Conservation (phyloP, 1,139 yeast species). For the Arxiozyma telluris region DNA sequence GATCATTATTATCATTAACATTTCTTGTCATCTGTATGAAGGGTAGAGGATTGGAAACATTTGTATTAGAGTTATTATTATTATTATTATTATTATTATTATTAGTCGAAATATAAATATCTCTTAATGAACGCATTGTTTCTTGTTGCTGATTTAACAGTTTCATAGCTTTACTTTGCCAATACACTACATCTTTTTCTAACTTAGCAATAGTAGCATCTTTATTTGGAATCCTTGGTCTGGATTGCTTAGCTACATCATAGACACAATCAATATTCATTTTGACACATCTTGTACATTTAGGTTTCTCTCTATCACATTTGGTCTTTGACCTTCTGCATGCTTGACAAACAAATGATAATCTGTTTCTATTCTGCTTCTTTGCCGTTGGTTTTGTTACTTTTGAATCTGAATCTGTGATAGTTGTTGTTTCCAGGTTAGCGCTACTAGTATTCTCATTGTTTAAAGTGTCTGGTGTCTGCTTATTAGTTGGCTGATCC, state of each 20-base stretch:
- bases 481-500: not conserved
- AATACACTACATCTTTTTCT: slow-evolving; percentile 25
- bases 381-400: not conserved
- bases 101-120: slow-evolving; percentile 5
- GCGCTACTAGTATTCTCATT: not conserved
- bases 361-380: slow-evolving; percentile 22
- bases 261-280: slow-evolving; percentile 24
- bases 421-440: too few species aligned
- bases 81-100: slow-evolving; percentile 3
- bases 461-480: not conserved
- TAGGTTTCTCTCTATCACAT: slow-evolving; percentile 30
- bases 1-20: slow-evolving; percentile 6
- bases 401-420: not conserved
- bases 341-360: slow-evolving; percentile 29
- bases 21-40: slow-evolving; percentile 6
- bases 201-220: slow-evolving; percentile 29
- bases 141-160: slow-evolving; percentile 8
- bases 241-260: slow-evolving; percentile 26
- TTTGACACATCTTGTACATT: slow-evolving; percentile 26
- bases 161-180: slow-evolving; percentile 19
- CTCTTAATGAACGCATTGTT: slow-evolving; percentile 6
- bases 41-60: not conserved
- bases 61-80: not conserved
- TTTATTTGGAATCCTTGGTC: slow-evolving; percentile 30
- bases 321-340: slow-evolving; percentile 30